Evolutionary conservation across 495 filamentous ascomycete species (phyloP), one percentile per base, ranked within the genome.

Genomic region (Penicillium nucicola): DNA sequence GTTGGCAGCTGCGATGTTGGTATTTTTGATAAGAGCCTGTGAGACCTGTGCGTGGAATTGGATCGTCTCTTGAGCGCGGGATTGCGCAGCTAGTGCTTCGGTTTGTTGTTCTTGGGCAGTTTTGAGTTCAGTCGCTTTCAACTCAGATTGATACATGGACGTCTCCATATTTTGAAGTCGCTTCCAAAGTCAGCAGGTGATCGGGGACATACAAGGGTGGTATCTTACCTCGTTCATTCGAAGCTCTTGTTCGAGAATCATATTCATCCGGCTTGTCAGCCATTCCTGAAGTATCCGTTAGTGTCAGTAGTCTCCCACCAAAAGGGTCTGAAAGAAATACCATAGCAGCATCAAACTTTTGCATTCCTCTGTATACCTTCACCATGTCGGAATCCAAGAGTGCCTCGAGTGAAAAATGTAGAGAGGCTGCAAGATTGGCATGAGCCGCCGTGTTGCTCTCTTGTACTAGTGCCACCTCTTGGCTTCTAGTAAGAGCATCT

Each of bases 21-120:
- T 48, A 41, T 72, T 67, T 15, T 69, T 68, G 12, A 79, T 50
- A 11, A 79, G 55, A 18, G 67, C 57, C 33, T 70, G 68, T 3
- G 70, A 70, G 11, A 70, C 44, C 19, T 66, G 59, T 37, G 71
- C 60, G 10, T 68, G 65, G 11, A 47, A 50, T 34, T 71, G 58
- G 11, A 73, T 58, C 5, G 49, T 56, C 33, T 72, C 55, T 35
- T 77, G 70, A 9, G 65, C 50, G 17, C 58, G 57, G 3, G 69
- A 63, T 19, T 70, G 66, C 13, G 64, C 57, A 42, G 68, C 39
- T 0, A 67, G 58, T 0, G 62, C 48, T 47, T 77, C 61, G 6
- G 64, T 60, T 35, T 79, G 74, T 23, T 62, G 49, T 5, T 43
- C 45, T 38, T 81, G 77, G 12, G 58, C 58, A 40, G 64, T 58